Base-by-base conservation (phyloP, 1,284 basidiomycete species). In the Farysia itapuensis region DNA sequence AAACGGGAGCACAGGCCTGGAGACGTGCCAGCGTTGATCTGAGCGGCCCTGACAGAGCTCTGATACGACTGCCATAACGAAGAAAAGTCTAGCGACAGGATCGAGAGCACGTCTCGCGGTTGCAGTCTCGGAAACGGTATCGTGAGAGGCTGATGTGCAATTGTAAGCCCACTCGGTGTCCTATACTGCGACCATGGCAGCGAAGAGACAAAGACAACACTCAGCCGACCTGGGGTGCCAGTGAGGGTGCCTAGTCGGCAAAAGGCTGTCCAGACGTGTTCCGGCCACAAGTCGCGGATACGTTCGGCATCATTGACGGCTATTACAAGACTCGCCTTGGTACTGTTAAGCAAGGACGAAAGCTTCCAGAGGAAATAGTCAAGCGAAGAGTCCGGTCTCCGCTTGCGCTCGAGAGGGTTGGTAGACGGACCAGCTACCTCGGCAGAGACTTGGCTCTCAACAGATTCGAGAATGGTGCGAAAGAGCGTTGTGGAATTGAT, bases 281-380 rank as follows among this genome's bases (percentile, higher is more conserved):
- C 69, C 4, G 69, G 69, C 71, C 71, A 74, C 1, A 72, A 32
- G 32, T 72, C 72, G 16, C 72, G 51, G 21, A 64, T 66, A 2
- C 72, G 45, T 23, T 71, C 66, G 0, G 72, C 63, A 26, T 68
- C 54, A 14, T 67, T 46, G 36, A 74, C 46, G 13, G 64, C 52
- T 11, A 74, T 20, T 11, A 68, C 42, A 12, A 64, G 14, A 21
- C 44, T 47, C 7, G 33, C 39, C n/a, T 32, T n/a, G 24, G 35
- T 24, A 4, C 37, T 23, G 19, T 42, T 37, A 11, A 60, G 21
- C 12, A 56, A 20, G 11, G 43, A 32, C 5, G 34, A 22, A 7
- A 59, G 44, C 19, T 38, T 47, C 40, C 43, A 58, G 14, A 53
- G 43, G 15, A 61, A 64, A 23, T 43, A 51, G 43, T 67, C 64